Evolutionary conservation across 2,329 filamentous ascomycete species (phyloP).

Genomic region (Arthroderma uncinatum): DNA sequence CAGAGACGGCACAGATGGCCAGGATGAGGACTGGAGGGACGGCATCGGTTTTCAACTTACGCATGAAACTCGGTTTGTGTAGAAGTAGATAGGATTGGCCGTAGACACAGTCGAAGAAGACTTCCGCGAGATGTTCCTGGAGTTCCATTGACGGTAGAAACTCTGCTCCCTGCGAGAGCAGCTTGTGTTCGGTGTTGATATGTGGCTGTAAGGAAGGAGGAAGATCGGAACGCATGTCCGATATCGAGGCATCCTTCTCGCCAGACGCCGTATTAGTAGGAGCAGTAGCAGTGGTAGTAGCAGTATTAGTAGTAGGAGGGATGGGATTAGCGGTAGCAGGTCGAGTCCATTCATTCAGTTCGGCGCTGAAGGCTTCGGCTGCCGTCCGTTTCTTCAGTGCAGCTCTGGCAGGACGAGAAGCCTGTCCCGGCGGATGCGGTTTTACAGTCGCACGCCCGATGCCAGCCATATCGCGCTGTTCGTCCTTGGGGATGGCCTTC

Average conservation of each 20-base stretch:
- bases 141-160: conserved; percentile 74
- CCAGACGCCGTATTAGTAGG: too few species aligned
- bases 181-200: conserved; percentile 61
- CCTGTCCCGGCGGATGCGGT: conserved; percentile 54
- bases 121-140: conserved; percentile 83
- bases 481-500: conserved; percentile 82
- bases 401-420: conserved; percentile 41
- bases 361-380: conserved; percentile 76
- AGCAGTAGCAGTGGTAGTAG: conserved; percentile 17
- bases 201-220: conserved; percentile 48
- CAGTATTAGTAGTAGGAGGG: background rate
- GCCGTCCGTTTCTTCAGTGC: conserved; percentile 65
- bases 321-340: too few species aligned
- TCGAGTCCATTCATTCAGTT: conserved; percentile 71
- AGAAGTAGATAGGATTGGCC: conserved; percentile 89
- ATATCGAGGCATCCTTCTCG: too few species aligned
- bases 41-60: conserved; percentile 60
- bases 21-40: conserved; percentile 82
- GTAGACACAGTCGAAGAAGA: conserved; percentile 93
- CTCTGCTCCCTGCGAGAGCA: conserved; percentile 72
- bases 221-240: conserved; percentile 29
- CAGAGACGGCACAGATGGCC: conserved; percentile 92
- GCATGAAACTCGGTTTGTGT: conserved; percentile 96
- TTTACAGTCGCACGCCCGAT: conserved; percentile 77
- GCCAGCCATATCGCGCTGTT: conserved; percentile 54